Conservation (phyloP, 768 basidiomycete species). For the Paxillus rubicundulus region DNA sequence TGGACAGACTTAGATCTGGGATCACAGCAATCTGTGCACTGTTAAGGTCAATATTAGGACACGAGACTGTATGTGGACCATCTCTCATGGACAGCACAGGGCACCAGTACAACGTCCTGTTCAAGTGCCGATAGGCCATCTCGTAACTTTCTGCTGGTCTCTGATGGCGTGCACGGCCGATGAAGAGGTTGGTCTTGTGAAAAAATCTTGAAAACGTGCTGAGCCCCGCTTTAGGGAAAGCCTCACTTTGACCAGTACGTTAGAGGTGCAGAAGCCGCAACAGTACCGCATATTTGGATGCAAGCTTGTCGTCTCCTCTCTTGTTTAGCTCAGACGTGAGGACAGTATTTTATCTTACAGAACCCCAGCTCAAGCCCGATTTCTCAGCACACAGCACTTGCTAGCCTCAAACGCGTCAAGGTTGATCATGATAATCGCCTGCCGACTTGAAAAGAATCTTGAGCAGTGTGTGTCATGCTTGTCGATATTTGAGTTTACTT, state of each 20-base stretch:
- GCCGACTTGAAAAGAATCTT: constrained; percentile 59
- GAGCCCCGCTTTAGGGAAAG: constrained; percentile 38
- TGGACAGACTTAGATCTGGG: constrained; percentile 60
- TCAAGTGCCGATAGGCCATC: constrained; percentile 61
- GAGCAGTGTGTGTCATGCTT: constrained; percentile 40
- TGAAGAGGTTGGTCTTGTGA: constrained; percentile 37
- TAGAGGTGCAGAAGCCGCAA: constrained; percentile 51
- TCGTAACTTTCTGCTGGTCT: constrained; percentile 51
- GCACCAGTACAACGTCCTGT: constrained; percentile 59
- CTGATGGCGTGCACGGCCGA: constrained; percentile 49
- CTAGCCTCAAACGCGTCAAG: constrained; percentile 55
- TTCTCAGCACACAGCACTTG: constrained; percentile 48
- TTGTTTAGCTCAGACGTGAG: constrained; percentile 50
- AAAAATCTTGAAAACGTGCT: constrained; percentile 6
- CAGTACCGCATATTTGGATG: constrained; percentile 47
- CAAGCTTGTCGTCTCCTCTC: constrained; percentile 51
- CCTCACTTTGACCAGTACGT: constrained; percentile 48
- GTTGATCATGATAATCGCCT: constrained; percentile 50
- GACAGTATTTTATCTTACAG: constrained; percentile 1
- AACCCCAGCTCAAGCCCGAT: neutral
- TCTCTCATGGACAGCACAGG: constrained; percentile 33
- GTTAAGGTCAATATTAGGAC: constrained; percentile 42
- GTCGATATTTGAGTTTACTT: neutral
- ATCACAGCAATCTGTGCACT: constrained; percentile 51
- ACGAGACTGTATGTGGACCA: neutral